Evolutionary conservation across 306 rosid species (phyloP).

Genomic region (Quillaja saponaria): DNA sequence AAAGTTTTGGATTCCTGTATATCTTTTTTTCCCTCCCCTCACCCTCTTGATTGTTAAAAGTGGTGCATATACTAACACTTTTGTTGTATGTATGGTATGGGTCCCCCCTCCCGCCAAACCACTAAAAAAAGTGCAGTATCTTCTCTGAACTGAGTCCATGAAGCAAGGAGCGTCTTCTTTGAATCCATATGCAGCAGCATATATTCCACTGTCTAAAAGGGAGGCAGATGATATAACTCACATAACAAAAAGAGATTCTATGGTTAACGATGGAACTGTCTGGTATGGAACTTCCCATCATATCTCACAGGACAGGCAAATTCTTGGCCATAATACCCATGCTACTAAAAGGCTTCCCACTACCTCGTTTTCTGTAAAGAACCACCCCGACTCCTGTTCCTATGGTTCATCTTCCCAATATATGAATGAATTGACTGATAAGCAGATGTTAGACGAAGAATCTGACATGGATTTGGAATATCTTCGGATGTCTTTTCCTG

Average conservation of each 20-base stretch:
- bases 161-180: conserved; percentile 58
- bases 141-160: conserved; percentile 44
- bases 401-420: conserved; percentile 42
- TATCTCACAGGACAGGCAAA: conserved; percentile 27
- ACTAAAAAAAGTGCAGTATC: neutral
- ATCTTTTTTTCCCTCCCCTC: neutral
- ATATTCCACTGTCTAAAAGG: conserved; percentile 70
- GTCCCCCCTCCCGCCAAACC: neutral
- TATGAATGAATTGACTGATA: conserved; percentile 36
- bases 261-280: conserved; percentile 33
- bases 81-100: conserved; percentile 4
- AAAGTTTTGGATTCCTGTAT: conserved; percentile 3
- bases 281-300: conserved; percentile 46
- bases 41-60: conserved; percentile 8
- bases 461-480: conserved; percentile 65
- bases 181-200: conserved; percentile 80
- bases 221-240: conserved; percentile 35
- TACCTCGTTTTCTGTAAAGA: conserved; percentile 29
- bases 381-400: conserved; percentile 43
- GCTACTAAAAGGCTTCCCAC: conserved; percentile 27
- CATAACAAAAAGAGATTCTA: conserved; percentile 29
- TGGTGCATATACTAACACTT: conserved; percentile 24
- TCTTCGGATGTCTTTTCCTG: conserved; percentile 68
- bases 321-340: conserved; percentile 13
- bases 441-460: conserved; percentile 48